These are phyloP conservation scores for Casuarina cunninghamiana DNA, from an alignment of 306 rosid genomes.

Conservation along the genomic window DNA sequence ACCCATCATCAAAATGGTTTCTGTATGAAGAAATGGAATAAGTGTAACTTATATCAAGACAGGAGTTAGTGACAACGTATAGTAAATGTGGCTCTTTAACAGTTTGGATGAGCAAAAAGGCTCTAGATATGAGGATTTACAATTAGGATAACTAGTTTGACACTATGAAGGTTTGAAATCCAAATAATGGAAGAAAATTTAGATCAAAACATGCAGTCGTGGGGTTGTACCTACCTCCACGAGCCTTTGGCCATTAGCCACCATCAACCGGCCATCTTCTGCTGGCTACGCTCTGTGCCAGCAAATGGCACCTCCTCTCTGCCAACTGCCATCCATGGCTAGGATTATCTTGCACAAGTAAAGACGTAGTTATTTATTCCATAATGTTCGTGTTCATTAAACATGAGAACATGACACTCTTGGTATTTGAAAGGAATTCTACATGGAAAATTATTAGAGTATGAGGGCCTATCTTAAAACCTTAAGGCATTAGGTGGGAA, in stretches of 20 bases:
- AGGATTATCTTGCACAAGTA: background rate
- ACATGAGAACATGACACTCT: background rate
- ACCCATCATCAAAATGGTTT: background rate
- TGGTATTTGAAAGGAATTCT: background rate
- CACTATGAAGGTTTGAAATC: background rate
- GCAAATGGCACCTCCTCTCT: background rate
- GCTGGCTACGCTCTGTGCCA: background rate
- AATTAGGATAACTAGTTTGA: background rate
- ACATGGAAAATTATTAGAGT: background rate
- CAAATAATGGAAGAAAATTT: background rate
- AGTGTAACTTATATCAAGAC: background rate
- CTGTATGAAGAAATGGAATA: background rate
- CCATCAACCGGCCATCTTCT: background rate
- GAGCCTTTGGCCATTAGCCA: background rate
- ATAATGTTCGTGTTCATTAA: background rate
- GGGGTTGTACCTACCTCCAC: background rate
- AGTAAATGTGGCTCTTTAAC: background rate
- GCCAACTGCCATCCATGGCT: background rate
- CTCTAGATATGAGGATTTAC: background rate
- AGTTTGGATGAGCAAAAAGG: background rate
- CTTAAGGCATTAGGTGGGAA: too few relatives aligned
- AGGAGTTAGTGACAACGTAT: background rate
- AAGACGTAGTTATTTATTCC: background rate
- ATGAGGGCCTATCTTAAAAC: too few relatives aligned
- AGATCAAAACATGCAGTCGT: background rate